phyloP scores from a whole-genome alignment of 306 rosid species.

The Corylus heterophylla region DNA sequence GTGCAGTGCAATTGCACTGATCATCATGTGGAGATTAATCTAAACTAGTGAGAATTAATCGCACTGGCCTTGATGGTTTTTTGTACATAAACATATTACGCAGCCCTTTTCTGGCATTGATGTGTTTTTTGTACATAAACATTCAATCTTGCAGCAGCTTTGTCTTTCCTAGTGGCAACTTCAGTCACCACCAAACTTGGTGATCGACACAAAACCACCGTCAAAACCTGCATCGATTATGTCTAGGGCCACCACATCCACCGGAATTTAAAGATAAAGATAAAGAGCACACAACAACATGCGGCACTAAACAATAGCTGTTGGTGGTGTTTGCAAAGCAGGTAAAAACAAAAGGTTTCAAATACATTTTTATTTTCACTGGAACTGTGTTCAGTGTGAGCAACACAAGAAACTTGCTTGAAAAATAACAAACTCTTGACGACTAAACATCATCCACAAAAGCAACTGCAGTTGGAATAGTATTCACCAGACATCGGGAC shows the following conservation, averaged over 20 bases:
- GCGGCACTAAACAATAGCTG: constrained; percentile 1
- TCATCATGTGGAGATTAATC: no score
- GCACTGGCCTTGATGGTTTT: no score
- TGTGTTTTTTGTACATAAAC: no score
- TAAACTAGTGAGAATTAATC: no score
- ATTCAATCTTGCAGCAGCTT: no score
- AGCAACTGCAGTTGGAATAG: constrained; percentile 24
- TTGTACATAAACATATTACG: no score
- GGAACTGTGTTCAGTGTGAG: constrained; percentile 20
- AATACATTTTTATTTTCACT: constrained; percentile 59
- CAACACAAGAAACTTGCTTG: constrained; percentile 33
- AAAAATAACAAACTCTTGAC: constrained; percentile 17
- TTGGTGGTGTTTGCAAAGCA: constrained; percentile 19
- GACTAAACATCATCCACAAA: constrained; percentile 9
- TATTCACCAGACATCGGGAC: constrained; percentile 93
- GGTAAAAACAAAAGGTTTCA: constrained; percentile 20
- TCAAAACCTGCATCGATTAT: neutral
- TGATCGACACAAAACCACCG: neutral
- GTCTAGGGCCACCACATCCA: neutral
- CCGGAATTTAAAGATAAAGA: no score
- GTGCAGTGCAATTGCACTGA: no score
- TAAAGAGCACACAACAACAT: neutral
- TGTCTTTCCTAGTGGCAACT: neutral
- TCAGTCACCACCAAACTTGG: neutral
- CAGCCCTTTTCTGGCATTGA: no score